phyloP scores from a whole-genome alignment of 306 rosid genomes.

The Medicago lupulina region DNA sequence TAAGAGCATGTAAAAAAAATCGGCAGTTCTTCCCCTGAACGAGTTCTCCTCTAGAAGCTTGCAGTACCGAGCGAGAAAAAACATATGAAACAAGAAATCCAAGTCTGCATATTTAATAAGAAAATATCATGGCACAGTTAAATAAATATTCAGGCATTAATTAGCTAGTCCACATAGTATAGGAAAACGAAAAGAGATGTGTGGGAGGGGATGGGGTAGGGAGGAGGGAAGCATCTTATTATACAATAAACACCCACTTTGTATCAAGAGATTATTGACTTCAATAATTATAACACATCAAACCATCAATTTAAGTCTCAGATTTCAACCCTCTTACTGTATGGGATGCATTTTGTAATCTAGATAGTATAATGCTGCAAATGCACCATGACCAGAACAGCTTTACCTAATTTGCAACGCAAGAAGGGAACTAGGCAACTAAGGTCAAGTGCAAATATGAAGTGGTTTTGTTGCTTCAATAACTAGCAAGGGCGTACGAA shows the following conservation, averaged over 20 bases:
- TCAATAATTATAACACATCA: neutral
- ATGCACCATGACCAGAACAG: neutral
- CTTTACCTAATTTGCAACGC: conserved; percentile 1
- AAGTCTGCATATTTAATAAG: conserved; percentile 65
- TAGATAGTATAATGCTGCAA: neutral
- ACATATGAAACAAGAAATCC: conserved; percentile 99
- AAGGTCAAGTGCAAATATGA: neutral
- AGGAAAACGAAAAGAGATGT: conserved; percentile 5
- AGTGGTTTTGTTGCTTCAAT: conserved; percentile 9
- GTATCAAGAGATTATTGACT: conserved; percentile 4
- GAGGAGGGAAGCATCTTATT: conserved; percentile 1
- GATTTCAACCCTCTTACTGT: conserved; percentile 3
- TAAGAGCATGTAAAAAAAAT: conserved; percentile 93
- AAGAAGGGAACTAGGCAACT: neutral
- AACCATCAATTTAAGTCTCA: conserved; percentile 16
- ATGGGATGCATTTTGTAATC: conserved; percentile 4
- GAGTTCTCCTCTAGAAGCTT: conserved; percentile 99
- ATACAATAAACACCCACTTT: conserved; percentile 22
- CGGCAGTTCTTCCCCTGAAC: conserved; percentile 94
- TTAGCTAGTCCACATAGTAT: neutral
- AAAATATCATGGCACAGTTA: conserved; percentile 43
- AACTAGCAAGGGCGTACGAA: neutral
- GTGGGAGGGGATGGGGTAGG: neutral
- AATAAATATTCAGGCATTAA: conserved; percentile 1
- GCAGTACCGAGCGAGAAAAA: conserved; percentile 98